Evolutionary conservation across 192 early-diverging fungal genomes (phyloP).

Genomic region (Podila epicladia): DNA sequence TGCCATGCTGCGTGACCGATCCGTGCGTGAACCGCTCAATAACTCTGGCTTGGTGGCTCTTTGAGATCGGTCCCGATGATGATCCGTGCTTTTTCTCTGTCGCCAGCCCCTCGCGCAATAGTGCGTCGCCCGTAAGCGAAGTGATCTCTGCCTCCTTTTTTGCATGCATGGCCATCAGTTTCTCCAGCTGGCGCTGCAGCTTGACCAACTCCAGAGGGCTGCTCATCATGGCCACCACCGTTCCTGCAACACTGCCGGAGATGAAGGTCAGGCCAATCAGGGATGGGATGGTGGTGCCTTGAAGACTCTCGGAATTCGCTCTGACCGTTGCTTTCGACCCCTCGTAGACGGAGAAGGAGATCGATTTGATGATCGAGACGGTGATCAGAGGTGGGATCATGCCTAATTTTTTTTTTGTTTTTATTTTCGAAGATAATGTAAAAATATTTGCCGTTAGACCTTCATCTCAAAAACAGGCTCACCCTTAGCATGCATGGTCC

Average conservation of each 20-base stretch:
- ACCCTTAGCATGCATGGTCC: background rate
- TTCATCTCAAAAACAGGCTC: background rate
- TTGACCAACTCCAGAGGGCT: conserved; percentile 85
- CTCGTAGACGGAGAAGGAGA: conserved; percentile 94
- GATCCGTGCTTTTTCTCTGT: conserved; percentile 29
- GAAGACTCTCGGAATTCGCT: conserved; percentile 36
- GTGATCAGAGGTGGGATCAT: conserved; percentile 85
- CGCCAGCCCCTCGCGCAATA: conserved; percentile 24
- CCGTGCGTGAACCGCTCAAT: conserved; percentile 26
- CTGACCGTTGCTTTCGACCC: conserved; percentile 67
- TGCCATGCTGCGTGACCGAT: conserved; percentile 19
- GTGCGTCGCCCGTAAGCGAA: conserved; percentile 42
- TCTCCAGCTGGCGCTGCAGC: conserved; percentile 77
- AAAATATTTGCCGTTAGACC: background rate
- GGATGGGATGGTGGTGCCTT: conserved; percentile 51
- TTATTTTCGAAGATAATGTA: background rate
- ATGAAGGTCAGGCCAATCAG: conserved; percentile 56
- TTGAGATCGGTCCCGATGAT: background rate
- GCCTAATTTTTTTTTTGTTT: conserved; percentile 30
- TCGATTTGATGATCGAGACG: conserved; percentile 84
- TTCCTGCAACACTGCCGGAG: conserved; percentile 69
- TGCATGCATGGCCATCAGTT: conserved; percentile 63
- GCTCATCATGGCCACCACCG: conserved; percentile 72
- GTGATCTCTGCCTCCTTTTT: conserved; percentile 57
- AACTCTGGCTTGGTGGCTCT: background rate